phyloP scores from a whole-genome alignment of 805 yeast species.

The Candida dajiaensis region DNA sequence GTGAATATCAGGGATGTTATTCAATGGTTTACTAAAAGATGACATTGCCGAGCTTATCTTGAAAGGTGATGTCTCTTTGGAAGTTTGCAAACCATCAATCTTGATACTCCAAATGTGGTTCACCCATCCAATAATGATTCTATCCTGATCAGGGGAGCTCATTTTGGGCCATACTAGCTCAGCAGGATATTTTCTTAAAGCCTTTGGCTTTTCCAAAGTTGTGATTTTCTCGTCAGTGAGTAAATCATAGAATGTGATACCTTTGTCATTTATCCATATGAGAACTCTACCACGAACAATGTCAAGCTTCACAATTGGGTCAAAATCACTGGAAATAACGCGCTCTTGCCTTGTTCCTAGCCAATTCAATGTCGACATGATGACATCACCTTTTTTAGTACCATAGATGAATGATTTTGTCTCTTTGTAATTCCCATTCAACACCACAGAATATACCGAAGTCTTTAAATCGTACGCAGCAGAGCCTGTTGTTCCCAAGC shows the following conservation, averaged over 20 bases:
- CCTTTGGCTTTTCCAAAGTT: slow-evolving; percentile 50
- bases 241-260: slow-evolving; percentile 64
- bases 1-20: slow-evolving; percentile 30
- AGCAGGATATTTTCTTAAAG: slow-evolving; percentile 43
- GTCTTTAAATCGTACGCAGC: slow-evolving; percentile 77
- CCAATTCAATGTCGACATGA: slow-evolving; percentile 78
- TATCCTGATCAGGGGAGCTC: slow-evolving; percentile 55
- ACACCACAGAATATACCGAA: slow-evolving; percentile 81
- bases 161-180: slow-evolving; percentile 83
- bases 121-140: slow-evolving; percentile 80
- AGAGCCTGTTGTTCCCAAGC: slow-evolving; percentile 14
- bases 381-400: slow-evolving; percentile 81
- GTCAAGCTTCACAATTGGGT: slow-evolving; percentile 66
- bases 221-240: slow-evolving; percentile 42
- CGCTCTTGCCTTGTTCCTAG: slow-evolving; percentile 74
- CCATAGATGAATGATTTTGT: slow-evolving; percentile 74
- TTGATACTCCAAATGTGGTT: slow-evolving; percentile 67
- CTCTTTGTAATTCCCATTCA: slow-evolving; percentile 62
- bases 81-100: slow-evolving; percentile 26
- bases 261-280: slow-evolving; percentile 81
- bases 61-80: slow-evolving; percentile 5
- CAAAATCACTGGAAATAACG: slow-evolving; percentile 46
- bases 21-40: slow-evolving; percentile 45
- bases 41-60: slow-evolving; percentile 30
- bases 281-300: slow-evolving; percentile 61